A percentile compares a stretch with the other conserved stretches of the same genome.
Evolutionary conservation across 352 stramenopile species (phyloP).

Genomic region (Phytophthora multivora): DNA sequence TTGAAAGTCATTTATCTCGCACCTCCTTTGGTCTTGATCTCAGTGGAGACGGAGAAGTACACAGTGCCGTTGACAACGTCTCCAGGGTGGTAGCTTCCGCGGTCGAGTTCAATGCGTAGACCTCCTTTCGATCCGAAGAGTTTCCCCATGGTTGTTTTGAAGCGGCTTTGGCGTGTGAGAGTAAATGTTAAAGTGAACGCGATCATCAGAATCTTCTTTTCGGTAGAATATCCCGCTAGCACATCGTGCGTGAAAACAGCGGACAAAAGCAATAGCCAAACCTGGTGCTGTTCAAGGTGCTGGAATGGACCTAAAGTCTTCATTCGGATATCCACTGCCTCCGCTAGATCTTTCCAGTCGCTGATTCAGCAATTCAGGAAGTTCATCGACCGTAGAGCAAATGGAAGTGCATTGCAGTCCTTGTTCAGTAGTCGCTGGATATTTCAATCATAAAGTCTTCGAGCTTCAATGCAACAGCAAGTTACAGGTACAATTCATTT

Average conservation of each 20-base stretch:
- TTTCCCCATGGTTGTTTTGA: slow-evolving; percentile 26
- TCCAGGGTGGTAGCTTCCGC: slow-evolving; percentile 23
- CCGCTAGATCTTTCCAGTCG: slow-evolving; percentile 9
- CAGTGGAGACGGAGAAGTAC: slow-evolving; percentile 26
- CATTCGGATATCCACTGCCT: slow-evolving; percentile 2
- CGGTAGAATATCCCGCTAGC: slow-evolving; percentile 1
- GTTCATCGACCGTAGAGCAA: too few relatives aligned
- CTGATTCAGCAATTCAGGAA: background rate
- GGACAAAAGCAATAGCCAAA: slow-evolving; percentile 1
- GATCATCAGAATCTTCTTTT: background rate
- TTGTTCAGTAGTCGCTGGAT: background rate
- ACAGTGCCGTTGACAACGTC: slow-evolving; percentile 32
- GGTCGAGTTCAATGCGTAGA: slow-evolving; percentile 33
- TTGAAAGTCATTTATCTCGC: background rate
- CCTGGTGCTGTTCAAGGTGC: background rate
- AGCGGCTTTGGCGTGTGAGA: background rate
- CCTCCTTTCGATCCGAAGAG: slow-evolving; percentile 30
- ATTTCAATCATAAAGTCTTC: too few relatives aligned
- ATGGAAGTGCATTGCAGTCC: background rate
- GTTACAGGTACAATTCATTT: too few relatives aligned
- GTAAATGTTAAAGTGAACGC: slow-evolving; percentile 22
- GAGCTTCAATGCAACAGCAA: too few relatives aligned
- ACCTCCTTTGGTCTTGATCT: slow-evolving; percentile 34
- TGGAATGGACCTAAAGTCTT: background rate
- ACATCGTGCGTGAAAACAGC: slow-evolving; percentile 8